Base-by-base conservation (phyloP, 2,329 filamentous ascomycete genomes). In the Ascochyta viciae-villosae region DNA sequence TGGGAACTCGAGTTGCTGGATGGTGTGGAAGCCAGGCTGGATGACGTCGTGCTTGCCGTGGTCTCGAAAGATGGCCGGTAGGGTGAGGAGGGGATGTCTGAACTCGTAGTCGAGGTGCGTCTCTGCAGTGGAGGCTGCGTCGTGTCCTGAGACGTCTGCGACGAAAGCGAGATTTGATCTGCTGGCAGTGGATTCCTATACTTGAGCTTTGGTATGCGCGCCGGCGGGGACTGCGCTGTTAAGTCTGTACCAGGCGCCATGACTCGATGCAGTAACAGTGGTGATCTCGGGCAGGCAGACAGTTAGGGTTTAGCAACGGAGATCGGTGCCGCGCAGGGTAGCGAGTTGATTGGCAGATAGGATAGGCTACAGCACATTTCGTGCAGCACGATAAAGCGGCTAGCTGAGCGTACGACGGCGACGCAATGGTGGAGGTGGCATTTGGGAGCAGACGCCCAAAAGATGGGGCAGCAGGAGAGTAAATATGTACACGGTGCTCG, bases 181-280 rank as follows among this genome's bases (percentile, higher is more conserved):
- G 65, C 40, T 47, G 67, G 70, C 54, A 71, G 45, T 34, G 63
- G 66, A 49, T 70, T 74, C 58, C 71, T 70, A 59, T 74, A 74
- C 39, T 67, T 68, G 54, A 75, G 63, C 57, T 68, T 74, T 42
- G 73, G 73, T 26, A 75, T 70, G 53, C 72, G 70, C 37, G 63
- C 60, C 50, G 60, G 65, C 52, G 62, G 61, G 58, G 65, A 46
- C 45, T 65, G 66, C 40, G 65, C 58, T 65, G 65, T 66, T 60
- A 67, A 54, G 54, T 68, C 64, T 63, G 64, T 57, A 52, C n/a
- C 41, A 46, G 46, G 33, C 26, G 68, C 68, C 71, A 74, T 74
- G 57, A 61, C 63, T 58, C 54, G 57, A 54, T 47, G 50, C 48
- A 51, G 49, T 54, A 66, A 63, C 58, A 63, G 61, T 60, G 57